Evolutionary conservation across 1,139 yeast genomes (phyloP).

Genomic region (Komagataea norvegica): DNA sequence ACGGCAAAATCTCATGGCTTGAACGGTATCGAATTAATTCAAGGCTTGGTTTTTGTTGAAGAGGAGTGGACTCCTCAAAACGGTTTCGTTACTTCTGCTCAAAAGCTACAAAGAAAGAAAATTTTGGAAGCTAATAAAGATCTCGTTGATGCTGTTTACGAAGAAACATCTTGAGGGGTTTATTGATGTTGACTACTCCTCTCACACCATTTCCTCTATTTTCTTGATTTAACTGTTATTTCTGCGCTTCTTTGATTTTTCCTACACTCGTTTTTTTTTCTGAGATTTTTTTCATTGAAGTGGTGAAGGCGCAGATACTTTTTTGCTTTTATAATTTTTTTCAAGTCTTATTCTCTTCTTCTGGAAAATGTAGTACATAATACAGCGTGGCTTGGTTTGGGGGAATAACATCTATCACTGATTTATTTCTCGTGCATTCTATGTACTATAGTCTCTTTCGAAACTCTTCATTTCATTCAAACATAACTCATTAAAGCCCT

Average conservation of each 20-base stretch:
- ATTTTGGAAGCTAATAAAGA: conserved; percentile 63
- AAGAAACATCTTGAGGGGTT: conserved; percentile 2
- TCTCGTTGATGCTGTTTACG: conserved; percentile 54
- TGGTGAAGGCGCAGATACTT: too few species aligned
- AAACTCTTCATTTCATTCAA: conserved; percentile 39
- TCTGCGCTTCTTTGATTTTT: not conserved
- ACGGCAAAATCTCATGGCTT: conserved; percentile 84
- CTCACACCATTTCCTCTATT: not conserved
- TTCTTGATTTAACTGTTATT: not conserved
- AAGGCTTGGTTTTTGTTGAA: conserved; percentile 72
- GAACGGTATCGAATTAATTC: conserved; percentile 78
- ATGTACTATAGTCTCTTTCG: conserved; percentile 11
- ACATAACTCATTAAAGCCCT: conserved; percentile 46
- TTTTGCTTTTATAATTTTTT: too few species aligned
- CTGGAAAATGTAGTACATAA: too few species aligned
- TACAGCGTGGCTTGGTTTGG: too few species aligned
- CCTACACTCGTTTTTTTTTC: not conserved
- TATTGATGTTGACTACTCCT: not conserved
- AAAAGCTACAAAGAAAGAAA: conserved; percentile 91
- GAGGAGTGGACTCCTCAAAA: conserved; percentile 98
- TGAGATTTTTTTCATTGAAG: too few species aligned
- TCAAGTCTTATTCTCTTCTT: too few species aligned
- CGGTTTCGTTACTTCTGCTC: conserved; percentile 92
- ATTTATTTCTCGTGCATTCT: too few species aligned
- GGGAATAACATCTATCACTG: too few species aligned